These are phyloP conservation scores for Rhizopus delemar DNA, from an alignment of 371 early-diverging fungal genomes.

Conservation along the genomic window DNA sequence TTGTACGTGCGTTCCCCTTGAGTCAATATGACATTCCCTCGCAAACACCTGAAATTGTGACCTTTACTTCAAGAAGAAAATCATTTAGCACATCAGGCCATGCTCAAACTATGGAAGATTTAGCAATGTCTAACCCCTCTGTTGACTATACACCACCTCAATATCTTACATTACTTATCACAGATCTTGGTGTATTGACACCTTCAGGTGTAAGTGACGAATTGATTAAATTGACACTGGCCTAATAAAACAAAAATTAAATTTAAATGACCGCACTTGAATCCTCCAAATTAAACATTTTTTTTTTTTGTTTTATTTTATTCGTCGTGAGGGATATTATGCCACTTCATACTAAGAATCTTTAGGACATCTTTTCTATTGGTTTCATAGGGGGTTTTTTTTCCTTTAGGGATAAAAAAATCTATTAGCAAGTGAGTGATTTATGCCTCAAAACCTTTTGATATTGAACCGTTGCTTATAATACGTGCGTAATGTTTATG, in stretches of 20 bases:
- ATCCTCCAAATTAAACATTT: conserved; percentile 51
- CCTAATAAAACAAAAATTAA: neutral
- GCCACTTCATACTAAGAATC: conserved; percentile 63
- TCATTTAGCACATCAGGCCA: conserved; percentile 30
- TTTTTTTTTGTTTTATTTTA: conserved; percentile 44
- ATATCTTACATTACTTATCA: conserved; percentile 87
- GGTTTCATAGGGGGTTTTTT: too few species aligned
- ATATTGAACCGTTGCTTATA: too few species aligned
- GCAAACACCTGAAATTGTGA: conserved; percentile 64
- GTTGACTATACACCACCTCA: conserved; percentile 97
- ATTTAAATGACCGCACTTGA: conserved; percentile 36
- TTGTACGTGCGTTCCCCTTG: conserved; percentile 88
- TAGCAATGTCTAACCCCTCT: conserved; percentile 67
- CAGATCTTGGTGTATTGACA: conserved; percentile 92
- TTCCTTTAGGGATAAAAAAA: too few species aligned
- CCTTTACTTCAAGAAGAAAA: conserved; percentile 54
- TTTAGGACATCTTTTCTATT: conserved; percentile 62
- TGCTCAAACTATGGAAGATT: conserved; percentile 46
- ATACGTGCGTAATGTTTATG: too few species aligned
- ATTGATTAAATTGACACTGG: conserved; percentile 65
- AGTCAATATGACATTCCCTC: conserved; percentile 84
- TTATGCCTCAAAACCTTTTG: too few species aligned
- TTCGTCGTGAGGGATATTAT: conserved; percentile 60
- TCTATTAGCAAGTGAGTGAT: too few species aligned
- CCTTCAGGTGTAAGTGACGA: conserved; percentile 92